Conservation (phyloP, 139 green algal species). For the Chlamydomonas eustigma region DNA sequence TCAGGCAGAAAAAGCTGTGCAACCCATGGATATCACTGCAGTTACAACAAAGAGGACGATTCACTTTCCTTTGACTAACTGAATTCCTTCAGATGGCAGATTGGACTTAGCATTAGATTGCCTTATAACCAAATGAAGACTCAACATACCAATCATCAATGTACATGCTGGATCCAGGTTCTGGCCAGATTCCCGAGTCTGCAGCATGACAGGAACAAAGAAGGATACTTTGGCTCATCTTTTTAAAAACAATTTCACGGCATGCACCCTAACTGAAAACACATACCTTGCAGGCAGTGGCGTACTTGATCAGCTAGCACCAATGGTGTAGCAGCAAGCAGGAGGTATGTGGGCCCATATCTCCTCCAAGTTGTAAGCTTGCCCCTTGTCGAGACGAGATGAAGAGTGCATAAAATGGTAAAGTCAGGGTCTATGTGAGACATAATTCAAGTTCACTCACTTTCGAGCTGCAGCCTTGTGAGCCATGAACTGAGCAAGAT, state of each 20-base stretch:
- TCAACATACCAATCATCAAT: conserved; percentile 29
- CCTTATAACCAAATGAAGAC: no score
- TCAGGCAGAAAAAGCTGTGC: conserved; percentile 46
- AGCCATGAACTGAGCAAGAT: conserved; percentile 32
- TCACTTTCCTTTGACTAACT: no score
- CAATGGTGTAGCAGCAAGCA: conserved; percentile 41
- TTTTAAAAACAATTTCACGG: not conserved
- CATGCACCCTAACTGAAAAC: not conserved
- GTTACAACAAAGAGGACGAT: not conserved
- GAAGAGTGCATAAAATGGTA: not conserved
- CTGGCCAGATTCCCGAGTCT: conserved; percentile 44
- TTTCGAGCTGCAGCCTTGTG: not conserved
- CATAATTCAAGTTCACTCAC: not conserved
- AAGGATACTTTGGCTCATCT: not conserved
- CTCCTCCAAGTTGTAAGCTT: conserved; percentile 37
- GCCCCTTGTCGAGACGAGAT: not conserved
- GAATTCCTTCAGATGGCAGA: no score
- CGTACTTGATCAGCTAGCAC: conserved; percentile 54
- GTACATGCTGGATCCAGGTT: conserved; percentile 48
- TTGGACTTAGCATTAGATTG: no score
- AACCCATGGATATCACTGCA: conserved; percentile 19
- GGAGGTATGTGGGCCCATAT: conserved; percentile 46
- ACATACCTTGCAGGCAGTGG: conserved; percentile 60
- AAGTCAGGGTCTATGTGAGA: not conserved
- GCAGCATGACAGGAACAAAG: not conserved